These are phyloP conservation scores for Fusarium fracticaudum DNA, from an alignment of 2,329 filamentous ascomycete genomes.

Conservation along the genomic window DNA sequence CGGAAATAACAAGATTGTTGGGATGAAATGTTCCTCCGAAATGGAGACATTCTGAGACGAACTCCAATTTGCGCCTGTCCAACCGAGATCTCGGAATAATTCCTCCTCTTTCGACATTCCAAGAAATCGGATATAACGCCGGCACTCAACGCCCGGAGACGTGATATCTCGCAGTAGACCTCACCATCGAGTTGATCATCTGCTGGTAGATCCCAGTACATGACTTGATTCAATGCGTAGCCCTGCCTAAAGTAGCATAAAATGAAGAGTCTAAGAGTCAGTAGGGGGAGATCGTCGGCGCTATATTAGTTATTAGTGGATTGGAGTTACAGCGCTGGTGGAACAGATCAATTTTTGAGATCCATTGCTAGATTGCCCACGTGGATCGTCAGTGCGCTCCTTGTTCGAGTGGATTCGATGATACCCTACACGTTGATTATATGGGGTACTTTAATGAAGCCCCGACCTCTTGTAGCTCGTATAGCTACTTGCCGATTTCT, in stretches of 20 bases:
- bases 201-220: not conserved
- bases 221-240: not conserved
- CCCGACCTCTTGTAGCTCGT: no score
- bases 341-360: not conserved
- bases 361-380: not conserved
- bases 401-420: not conserved
- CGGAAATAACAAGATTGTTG: not conserved
- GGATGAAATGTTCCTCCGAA: not conserved
- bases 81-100: not conserved
- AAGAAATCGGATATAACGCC: not conserved
- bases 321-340: not conserved
- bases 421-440: not conserved
- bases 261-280: not conserved
- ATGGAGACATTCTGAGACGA: not conserved
- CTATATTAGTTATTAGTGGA: not conserved
- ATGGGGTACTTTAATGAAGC: no score
- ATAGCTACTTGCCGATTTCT: no score
- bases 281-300: not conserved
- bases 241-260: not conserved
- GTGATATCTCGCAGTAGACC: fast-evolving
- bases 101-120: not conserved
- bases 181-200: no score
- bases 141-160: fast-evolving
- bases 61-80: not conserved
- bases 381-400: not conserved